Evolutionary conservation across 2,329 filamentous ascomycete genomes (phyloP).

Genomic region (Epichloe aotearoae): DNA sequence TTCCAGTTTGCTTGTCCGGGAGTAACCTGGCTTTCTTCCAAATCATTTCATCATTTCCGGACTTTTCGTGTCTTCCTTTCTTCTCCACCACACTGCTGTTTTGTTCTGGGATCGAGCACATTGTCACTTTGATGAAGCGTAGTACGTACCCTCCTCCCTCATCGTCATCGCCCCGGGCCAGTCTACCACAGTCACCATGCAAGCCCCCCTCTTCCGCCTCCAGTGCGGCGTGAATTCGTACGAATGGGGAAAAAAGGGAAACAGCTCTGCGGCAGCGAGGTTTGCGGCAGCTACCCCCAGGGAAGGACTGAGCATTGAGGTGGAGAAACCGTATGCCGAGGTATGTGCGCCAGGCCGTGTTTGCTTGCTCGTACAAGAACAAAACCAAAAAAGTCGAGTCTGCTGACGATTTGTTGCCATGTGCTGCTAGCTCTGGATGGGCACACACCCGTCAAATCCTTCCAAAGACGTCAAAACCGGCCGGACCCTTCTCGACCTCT

Average conservation of each 20-base stretch:
- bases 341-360: slow-evolving; percentile 27
- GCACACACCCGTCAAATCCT: slow-evolving; percentile 89
- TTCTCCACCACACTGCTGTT: background rate
- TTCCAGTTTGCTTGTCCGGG: background rate
- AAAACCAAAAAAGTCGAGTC: background rate
- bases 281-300: slow-evolving; percentile 81
- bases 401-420: background rate
- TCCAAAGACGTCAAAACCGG: slow-evolving; percentile 80
- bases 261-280: slow-evolving; percentile 73
- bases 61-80: background rate
- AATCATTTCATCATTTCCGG: background rate
- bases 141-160: no score
- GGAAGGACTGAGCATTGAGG: slow-evolving; percentile 60
- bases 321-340: slow-evolving; percentile 90
- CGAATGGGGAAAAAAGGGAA: slow-evolving; percentile 88
- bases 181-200: slow-evolving; percentile 31
- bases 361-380: background rate
- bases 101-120: background rate
- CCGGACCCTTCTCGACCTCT: slow-evolving; percentile 73
- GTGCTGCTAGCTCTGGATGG: slow-evolving; percentile 78
- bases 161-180: no score
- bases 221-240: slow-evolving; percentile 95
- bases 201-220: slow-evolving; percentile 77
- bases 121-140: background rate
- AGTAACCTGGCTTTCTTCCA: no score